Conservation (phyloP, 2,329 filamentous ascomycete genomes). For the Talaromyces funiculosus region DNA sequence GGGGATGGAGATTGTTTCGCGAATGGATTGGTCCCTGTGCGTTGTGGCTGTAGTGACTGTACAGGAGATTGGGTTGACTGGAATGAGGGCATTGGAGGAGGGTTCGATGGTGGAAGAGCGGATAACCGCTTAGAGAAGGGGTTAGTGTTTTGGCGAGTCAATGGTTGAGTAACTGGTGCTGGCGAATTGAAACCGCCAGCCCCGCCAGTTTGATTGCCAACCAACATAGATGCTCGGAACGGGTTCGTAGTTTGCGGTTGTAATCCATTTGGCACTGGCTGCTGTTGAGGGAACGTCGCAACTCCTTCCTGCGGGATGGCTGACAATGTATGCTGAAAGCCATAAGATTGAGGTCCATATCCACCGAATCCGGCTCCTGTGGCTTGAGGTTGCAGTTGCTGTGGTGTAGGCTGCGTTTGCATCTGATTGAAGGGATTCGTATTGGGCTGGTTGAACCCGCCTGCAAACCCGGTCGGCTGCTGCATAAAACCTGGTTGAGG, state of each 20-base stretch:
- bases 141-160: conserved; percentile 68
- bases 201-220: conserved; percentile 44
- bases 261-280: conserved; percentile 33
- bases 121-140: conserved; percentile 68
- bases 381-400: conserved; percentile 54
- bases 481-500: conserved; percentile 37
- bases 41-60: conserved; percentile 49
- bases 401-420: conserved; percentile 24
- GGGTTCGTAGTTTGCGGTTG: conserved; percentile 66
- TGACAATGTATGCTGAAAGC: conserved; percentile 37
- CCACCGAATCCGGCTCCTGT: conserved; percentile 80
- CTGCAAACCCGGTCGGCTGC: conserved; percentile 25
- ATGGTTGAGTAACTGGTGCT: conserved; percentile 40
- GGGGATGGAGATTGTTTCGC: conserved; percentile 49
- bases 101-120: conserved; percentile 22
- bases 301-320: conserved; percentile 48
- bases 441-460: conserved; percentile 16
- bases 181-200: conserved; percentile 29
- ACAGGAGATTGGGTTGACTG: conserved; percentile 34
- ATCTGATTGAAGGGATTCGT: conserved; percentile 13
- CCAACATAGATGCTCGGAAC: conserved; percentile 85
- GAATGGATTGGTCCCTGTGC: conserved; percentile 69
- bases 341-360: conserved; percentile 61
- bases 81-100: conserved; percentile 20
- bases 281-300: conserved; percentile 42